phyloP scores from a whole-genome alignment of 805 yeast species.

The Hemisphaericaspora nanyangensis region DNA sequence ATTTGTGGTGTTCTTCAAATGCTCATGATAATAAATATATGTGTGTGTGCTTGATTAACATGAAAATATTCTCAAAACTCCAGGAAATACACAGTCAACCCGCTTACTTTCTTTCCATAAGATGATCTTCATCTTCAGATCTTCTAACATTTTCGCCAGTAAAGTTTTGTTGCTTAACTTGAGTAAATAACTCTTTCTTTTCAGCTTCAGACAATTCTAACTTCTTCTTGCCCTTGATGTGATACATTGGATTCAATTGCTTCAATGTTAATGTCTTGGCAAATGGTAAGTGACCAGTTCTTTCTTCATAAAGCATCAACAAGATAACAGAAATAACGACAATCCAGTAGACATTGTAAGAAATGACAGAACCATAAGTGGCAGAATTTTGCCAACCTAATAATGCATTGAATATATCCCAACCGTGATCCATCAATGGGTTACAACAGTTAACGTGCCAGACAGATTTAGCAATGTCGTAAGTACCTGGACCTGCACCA shows the following conservation, averaged over 20 bases:
- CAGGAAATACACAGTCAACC: neutral
- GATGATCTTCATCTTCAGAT: neutral
- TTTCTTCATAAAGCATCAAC: conserved; percentile 76
- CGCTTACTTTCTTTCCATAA: neutral
- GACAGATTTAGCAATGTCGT: conserved; percentile 68
- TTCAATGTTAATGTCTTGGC: conserved; percentile 32
- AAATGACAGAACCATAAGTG: conserved; percentile 80
- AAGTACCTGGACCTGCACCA: conserved; percentile 94
- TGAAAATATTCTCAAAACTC: too few relatives aligned
- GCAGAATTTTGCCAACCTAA: conserved; percentile 97
- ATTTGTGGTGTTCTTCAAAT: too few relatives aligned
- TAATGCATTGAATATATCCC: conserved; percentile 91
- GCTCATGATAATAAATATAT: too few relatives aligned
- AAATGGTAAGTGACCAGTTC: conserved; percentile 71
- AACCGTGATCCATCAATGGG: conserved; percentile 83
- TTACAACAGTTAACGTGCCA: conserved; percentile 97
- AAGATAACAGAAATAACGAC: conserved; percentile 49
- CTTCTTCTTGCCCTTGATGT: conserved; percentile 31
- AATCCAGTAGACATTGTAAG: conserved; percentile 86
- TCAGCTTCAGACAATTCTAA: conserved; percentile 50
- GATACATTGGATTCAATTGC: conserved; percentile 34
- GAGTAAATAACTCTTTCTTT: conserved; percentile 47
- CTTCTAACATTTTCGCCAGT: conserved; percentile 2
- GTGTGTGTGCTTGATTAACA: too few relatives aligned
- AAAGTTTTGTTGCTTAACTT: conserved; percentile 15